Conservation (phyloP, 768 basidiomycete genomes). For the Psilocybe azurescens region DNA sequence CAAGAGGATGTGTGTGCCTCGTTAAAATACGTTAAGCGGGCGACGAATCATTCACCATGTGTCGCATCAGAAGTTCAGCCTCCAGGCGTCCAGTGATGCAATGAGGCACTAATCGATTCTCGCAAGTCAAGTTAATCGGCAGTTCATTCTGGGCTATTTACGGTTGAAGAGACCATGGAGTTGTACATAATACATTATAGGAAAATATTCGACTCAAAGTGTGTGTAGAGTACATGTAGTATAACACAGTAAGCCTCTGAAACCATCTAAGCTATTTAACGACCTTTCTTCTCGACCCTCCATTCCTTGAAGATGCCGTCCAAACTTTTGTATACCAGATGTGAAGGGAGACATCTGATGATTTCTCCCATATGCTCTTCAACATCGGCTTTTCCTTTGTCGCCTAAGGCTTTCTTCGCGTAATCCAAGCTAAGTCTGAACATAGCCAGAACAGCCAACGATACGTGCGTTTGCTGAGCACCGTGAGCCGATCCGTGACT, state of each 20-base stretch:
- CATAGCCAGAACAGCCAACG: conserved; percentile 90
- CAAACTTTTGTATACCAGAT: conserved; percentile 87
- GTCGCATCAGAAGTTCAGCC: background rate
- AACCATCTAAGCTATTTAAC: conserved; percentile 35
- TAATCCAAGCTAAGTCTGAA: conserved; percentile 86
- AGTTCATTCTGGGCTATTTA: too few species aligned
- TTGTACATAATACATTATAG: background rate
- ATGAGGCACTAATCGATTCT: background rate
- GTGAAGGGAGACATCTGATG: conserved; percentile 85
- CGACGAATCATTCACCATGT: background rate
- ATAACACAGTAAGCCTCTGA: background rate
- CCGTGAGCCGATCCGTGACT: conserved; percentile 81
- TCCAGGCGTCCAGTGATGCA: background rate
- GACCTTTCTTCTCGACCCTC: conserved; percentile 82
- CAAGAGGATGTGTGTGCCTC: background rate
- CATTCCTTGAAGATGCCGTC: conserved; percentile 97
- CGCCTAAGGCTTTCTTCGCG: conserved; percentile 71
- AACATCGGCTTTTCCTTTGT: conserved; percentile 70
- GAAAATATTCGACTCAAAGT: background rate
- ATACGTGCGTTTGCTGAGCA: conserved; percentile 92
- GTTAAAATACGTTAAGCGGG: background rate
- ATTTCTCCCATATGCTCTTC: conserved; percentile 87
- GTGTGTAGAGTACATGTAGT: background rate
- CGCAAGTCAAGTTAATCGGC: too few species aligned
- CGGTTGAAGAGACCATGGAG: too few species aligned